These are phyloP conservation scores for Teratosphaeria zuluensis DNA, from an alignment of 2,329 filamentous ascomycete species.

Conservation along the genomic window DNA sequence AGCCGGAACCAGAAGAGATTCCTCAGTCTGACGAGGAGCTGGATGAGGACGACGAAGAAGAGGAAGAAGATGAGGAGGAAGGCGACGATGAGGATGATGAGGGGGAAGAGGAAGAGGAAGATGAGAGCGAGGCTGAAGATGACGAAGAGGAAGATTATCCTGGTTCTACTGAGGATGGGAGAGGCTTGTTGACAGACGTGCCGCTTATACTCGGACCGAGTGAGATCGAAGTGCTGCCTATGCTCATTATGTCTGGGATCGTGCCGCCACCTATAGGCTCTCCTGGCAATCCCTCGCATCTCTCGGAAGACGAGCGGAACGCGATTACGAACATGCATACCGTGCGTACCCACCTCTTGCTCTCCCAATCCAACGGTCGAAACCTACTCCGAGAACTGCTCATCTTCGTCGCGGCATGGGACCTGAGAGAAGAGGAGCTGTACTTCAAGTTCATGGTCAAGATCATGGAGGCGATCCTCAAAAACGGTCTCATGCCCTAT, in stretches of 20 bases:
- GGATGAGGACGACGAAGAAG: constrained; percentile 1
- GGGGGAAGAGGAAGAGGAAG: constrained; percentile 12
- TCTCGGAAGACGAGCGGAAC: constrained; percentile 42
- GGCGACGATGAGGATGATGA: constrained; percentile 12
- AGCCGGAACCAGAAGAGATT: background rate
- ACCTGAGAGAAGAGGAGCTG: constrained; percentile 82
- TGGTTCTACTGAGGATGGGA: constrained; percentile 53
- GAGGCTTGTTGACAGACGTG: constrained; percentile 82
- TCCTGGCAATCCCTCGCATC: constrained; percentile 32
- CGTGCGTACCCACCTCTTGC: constrained; percentile 76
- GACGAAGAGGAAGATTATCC: constrained; percentile 68
- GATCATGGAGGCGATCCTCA: constrained; percentile 86
- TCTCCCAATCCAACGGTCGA: constrained; percentile 82
- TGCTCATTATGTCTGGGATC: constrained; percentile 95
- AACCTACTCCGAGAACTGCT: constrained; percentile 83
- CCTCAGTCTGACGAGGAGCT: background rate
- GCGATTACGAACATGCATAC: constrained; percentile 72
- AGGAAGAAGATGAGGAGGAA: constrained; percentile 5
- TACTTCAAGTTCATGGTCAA: constrained; percentile 96
- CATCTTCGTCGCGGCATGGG: constrained; percentile 96
- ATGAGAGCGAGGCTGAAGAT: constrained; percentile 54
- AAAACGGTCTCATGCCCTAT: constrained; percentile 81
- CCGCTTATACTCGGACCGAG: constrained; percentile 89
- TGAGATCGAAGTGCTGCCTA: constrained; percentile 90
- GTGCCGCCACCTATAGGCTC: constrained; percentile 63